Percentiles rank a stretch among this genome's conserved stretches.
phyloP scores from a whole-genome alignment of 2,329 filamentous ascomycete species.

The Dothidotthia symphoricarpi region DNA sequence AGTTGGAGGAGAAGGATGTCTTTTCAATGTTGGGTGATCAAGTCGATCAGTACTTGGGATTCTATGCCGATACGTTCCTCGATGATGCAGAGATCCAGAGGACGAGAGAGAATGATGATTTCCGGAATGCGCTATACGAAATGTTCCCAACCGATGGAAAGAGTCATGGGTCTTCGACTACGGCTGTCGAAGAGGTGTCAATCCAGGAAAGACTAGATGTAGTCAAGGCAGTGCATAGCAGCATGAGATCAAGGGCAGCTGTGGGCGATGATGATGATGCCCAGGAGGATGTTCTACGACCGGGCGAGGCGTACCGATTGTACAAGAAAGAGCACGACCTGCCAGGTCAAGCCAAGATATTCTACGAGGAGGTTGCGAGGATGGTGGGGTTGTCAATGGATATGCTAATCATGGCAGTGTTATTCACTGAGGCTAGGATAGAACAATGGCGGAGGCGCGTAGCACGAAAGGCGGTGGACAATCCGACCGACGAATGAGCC shows the following conservation, averaged over 20 bases:
- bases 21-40: conserved; percentile 60
- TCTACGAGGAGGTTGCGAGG: conserved; percentile 54
- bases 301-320: conserved; percentile 52
- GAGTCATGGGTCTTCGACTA: background rate
- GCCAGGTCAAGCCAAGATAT: conserved; percentile 44
- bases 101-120: conserved; percentile 40
- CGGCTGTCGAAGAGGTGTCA: conserved; percentile 21
- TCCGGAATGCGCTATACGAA: conserved; percentile 41
- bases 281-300: conserved; percentile 33
- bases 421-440: conserved; percentile 46
- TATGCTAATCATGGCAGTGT: conserved; percentile 53
- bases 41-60: conserved; percentile 75
- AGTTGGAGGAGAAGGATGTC: conserved; percentile 61
- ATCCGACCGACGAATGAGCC: background rate
- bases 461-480: conserved; percentile 7
- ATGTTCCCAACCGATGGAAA: conserved; percentile 42
- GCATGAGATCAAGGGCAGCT: conserved; percentile 41
- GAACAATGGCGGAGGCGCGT: conserved; percentile 22
- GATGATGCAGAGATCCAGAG: conserved; percentile 44
- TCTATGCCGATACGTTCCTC: conserved; percentile 66
- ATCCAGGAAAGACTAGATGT: conserved; percentile 34
- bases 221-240: conserved; percentile 46
- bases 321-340: conserved; percentile 52
- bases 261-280: conserved; percentile 37
- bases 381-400: conserved; percentile 52